These are phyloP conservation scores for Aspergillus phoenicis DNA, from an alignment of 2,329 filamentous ascomycete genomes.

Conservation along the genomic window DNA sequence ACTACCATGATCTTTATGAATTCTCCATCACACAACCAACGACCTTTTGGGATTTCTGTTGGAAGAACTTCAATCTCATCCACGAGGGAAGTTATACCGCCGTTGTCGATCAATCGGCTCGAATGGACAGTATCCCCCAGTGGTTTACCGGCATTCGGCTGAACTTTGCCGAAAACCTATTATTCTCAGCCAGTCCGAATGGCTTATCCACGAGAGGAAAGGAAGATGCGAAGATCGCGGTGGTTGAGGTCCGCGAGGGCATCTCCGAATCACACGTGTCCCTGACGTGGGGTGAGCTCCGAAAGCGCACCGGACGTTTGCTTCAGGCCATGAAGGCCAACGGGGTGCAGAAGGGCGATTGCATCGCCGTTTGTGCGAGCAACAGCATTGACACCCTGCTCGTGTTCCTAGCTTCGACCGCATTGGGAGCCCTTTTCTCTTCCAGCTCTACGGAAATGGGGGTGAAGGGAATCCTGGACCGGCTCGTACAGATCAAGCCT, in stretches of 20 bases:
- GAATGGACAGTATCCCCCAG: conserved; percentile 70
- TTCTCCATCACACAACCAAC: conserved; percentile 66
- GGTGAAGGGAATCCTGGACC: conserved; percentile 72
- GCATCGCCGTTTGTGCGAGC: conserved; percentile 73
- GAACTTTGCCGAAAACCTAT: conserved; percentile 80
- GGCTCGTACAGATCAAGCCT: conserved; percentile 73
- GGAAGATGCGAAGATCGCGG: conserved; percentile 69
- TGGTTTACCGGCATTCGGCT: conserved; percentile 77
- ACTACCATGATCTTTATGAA: conserved; percentile 54
- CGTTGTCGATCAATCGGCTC: conserved; percentile 69
- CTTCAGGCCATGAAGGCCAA: conserved; percentile 67
- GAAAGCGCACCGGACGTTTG: conserved; percentile 60
- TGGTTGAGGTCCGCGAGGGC: conserved; percentile 63
- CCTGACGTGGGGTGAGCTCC: conserved; percentile 69
- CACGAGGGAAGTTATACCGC: conserved; percentile 61
- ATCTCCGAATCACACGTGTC: conserved; percentile 41
- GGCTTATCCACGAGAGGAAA: conserved; percentile 58
- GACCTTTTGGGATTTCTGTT: conserved; percentile 68
- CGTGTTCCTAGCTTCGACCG: conserved; percentile 69
- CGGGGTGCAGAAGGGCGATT: conserved; percentile 71
- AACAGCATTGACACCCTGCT: conserved; percentile 75
- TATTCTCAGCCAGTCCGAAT: conserved; percentile 56
- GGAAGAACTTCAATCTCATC: conserved; percentile 63
- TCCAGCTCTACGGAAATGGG: conserved; percentile 83
- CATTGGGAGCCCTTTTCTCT: conserved; percentile 74